Evolutionary conservation across 2,329 filamentous ascomycete species (phyloP), one percentile per base, ranked within the genome.

Genomic region (Fusarium clavum): DNA sequence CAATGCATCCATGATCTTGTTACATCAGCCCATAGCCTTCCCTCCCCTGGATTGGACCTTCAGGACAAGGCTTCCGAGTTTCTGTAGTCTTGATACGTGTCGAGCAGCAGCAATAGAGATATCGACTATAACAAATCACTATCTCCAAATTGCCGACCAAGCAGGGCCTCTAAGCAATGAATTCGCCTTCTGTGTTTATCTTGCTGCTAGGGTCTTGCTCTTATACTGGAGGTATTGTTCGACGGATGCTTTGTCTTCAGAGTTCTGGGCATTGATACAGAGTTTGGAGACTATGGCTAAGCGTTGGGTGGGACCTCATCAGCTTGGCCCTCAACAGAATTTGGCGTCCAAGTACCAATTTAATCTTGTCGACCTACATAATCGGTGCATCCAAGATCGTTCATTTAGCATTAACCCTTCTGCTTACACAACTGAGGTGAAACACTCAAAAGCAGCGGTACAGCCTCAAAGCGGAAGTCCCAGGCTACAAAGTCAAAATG

Each of bases 21-120:
- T 86, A 0, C 84, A 85, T 58, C 84, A 86, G 45, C 75, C 76
- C 7, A 84, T 86, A 22, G 84, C 83, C 0, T 85, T 82, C 57
- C 83, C 83, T 0, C 69, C 18, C 8, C 74, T 71, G 6, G 61
- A 64, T 79, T 76, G 77, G 72, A 67, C 45, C 61, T 57, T 60
- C 14, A 69, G 57, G 77, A 52, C 52, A 65, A 51, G 61, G 8
- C 49, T 85, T 3, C 83, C 84, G 0, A 83, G 79, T 46, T 71
- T 76, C 12, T 83, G 78, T 44, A 85, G 82, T 55, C 82, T 83
- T 5, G 84, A 85, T 54, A 85, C 84, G 0, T 86, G 84, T 63
- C 77, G 83, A 40, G 69, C 78, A 1, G 83, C 84, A 0, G 83
- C 83, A 0, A 73, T 79, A 0, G 83, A 86, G 61, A 84, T 80